Evolutionary conservation across 108 stramenopile genomes (phyloP).

Genomic region (Licmophora abbreviata): DNA sequence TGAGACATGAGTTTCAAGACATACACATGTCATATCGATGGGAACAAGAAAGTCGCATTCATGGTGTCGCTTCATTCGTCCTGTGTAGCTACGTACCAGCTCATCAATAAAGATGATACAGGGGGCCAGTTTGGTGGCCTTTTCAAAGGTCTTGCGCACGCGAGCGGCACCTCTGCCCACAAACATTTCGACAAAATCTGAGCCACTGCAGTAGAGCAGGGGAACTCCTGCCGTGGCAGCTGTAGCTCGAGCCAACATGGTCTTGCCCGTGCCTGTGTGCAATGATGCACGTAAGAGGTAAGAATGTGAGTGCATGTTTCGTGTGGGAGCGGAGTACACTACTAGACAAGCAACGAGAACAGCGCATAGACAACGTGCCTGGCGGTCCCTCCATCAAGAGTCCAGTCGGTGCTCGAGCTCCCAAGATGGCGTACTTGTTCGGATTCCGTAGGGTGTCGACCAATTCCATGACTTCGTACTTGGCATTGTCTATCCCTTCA

Average conservation of each 20-base stretch:
- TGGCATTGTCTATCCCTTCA: conserved; percentile 79
- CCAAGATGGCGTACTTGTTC: conserved; percentile 75
- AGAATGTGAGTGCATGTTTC: not conserved
- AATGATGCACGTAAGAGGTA: conserved; percentile 10
- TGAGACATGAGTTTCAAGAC: too few relatives aligned
- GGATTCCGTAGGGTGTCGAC: conserved; percentile 80
- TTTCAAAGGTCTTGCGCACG: conserved; percentile 82
- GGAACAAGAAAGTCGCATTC: too few relatives aligned
- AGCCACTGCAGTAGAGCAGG: conserved; percentile 74
- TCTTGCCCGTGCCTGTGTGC: conserved; percentile 73
- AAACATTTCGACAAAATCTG: conserved; percentile 80
- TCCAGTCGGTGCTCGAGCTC: conserved; percentile 79
- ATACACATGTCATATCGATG: too few relatives aligned
- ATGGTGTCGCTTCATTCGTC: too few relatives aligned
- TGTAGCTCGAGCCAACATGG: conserved; percentile 77
- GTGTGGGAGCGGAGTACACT: too few relatives aligned
- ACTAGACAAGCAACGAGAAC: too few relatives aligned
- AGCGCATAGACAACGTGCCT: too few relatives aligned
- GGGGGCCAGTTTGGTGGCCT: conserved; percentile 50
- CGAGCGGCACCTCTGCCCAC: conserved; percentile 91
- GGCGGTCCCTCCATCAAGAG: conserved; percentile 74
- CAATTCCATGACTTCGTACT: conserved; percentile 83
- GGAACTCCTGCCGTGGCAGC: conserved; percentile 83
- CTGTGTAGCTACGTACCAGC: too few relatives aligned
- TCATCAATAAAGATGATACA: conserved; percentile 88